Percentiles rank a stretch among this genome's conserved stretches.
Conservation (phyloP, 2,329 filamentous ascomycete species). For the Mycocentrospora acerina region DNA sequence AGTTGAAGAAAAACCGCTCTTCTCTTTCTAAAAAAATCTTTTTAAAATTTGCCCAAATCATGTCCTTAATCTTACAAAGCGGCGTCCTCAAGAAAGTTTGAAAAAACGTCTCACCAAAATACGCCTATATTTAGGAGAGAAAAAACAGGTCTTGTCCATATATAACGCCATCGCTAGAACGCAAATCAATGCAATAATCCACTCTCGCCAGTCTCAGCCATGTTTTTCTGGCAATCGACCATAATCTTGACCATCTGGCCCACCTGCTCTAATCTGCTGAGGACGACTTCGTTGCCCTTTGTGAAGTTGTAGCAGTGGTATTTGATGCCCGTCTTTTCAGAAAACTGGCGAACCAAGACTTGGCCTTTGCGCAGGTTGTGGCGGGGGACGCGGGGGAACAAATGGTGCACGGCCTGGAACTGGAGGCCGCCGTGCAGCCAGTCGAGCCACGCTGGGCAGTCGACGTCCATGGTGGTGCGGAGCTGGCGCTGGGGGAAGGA, state of each 20-base stretch:
- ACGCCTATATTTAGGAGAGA: no score
- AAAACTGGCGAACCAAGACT: constrained; percentile 77
- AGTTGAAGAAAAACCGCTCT: no score
- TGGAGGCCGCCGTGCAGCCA: constrained; percentile 87
- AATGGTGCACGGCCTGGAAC: constrained; percentile 85
- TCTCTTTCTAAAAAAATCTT: no score
- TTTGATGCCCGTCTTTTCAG: constrained; percentile 76
- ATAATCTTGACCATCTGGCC: constrained; percentile 70
- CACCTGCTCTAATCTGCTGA: constrained; percentile 75
- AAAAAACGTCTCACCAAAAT: no score
- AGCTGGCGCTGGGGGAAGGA: constrained; percentile 90
- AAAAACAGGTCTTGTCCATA: no score
- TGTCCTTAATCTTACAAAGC: no score
- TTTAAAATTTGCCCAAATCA: no score
- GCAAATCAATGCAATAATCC: constrained; percentile 27
- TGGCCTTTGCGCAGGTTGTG: constrained; percentile 80
- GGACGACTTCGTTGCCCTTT: constrained; percentile 78
- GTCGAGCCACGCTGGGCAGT: constrained; percentile 84
- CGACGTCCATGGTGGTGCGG: constrained; percentile 90
- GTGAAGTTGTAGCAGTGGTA: constrained; percentile 86
- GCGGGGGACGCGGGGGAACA: constrained; percentile 79
- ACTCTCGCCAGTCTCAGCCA: constrained; percentile 43
- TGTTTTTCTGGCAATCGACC: constrained; percentile 41
- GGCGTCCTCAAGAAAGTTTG: no score
- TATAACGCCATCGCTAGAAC: not conserved